Evolutionary conservation across 768 basidiomycete genomes (phyloP), one percentile per base, ranked within the genome.

Genomic region (Boletus rex-veris): DNA sequence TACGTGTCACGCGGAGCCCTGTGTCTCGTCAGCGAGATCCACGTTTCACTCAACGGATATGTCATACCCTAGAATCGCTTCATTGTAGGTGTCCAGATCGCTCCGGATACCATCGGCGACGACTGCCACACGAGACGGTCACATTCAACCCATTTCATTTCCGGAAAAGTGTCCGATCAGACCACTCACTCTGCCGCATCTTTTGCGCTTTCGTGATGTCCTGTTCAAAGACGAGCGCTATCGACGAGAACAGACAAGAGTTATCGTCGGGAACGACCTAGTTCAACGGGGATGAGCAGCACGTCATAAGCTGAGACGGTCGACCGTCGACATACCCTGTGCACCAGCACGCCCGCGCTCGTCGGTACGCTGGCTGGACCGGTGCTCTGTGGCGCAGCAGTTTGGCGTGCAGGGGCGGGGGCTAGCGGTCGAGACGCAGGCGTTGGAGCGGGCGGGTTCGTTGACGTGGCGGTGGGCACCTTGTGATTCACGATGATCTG

Each of bases 191-290:
- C 71, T 89, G 77, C 39, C 95, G 80, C 64, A 97, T 80, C 56
- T 76, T 71, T 24, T 77, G 74, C 3, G 88, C 88, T 54, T 85
- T 85, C n/a, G 77, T 70, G 12, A 88, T 85, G 53, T 83, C 84
- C 63, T 95, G 92, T 64, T 88, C 84, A 62, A 98, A 95, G 2
- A 96, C 75, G 39, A 96, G 74, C 15, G 90, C 91, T 42, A 92
- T 76, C 3, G 93, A 85, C 4, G 88, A 88, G 74, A 98, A 98
- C 30, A 98, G 75, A 69, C 96, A 98, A 2, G 92, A 90, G 64
- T 98, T 98, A 72, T 98, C 96, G 64, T 98, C 96, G n/a, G 94
- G 95, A 16, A 96, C 92, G 51, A 93, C 78, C 83, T 90, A 24
- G 15, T 45, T 28, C 21, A 19, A 15, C 7, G 8, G n/a, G 18